Percentiles rank a stretch among this genome's conserved stretches.
Evolutionary conservation across 2,329 filamentous ascomycete genomes (phyloP).

Genomic region (Cordyceps tenuipes): DNA sequence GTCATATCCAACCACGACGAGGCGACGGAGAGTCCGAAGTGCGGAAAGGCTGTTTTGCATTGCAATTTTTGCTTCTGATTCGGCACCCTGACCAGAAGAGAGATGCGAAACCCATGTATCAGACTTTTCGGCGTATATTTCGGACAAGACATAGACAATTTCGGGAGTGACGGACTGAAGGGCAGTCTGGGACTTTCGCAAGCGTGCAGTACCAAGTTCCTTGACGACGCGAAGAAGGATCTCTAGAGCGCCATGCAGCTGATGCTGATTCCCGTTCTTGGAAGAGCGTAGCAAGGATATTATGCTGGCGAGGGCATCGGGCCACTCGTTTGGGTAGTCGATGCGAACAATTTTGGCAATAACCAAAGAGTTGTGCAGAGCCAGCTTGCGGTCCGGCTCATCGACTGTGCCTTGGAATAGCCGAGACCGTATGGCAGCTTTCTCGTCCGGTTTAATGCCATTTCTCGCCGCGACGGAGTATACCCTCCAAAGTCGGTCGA

Average conservation of each 20-base stretch:
- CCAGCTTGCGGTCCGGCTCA: slow-evolving; percentile 67
- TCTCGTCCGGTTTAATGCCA: slow-evolving; percentile 66
- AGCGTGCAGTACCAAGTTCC: slow-evolving; percentile 72
- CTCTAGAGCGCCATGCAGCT: slow-evolving; percentile 64
- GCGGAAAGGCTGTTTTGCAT: slow-evolving; percentile 71
- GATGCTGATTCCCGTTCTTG: slow-evolving; percentile 48
- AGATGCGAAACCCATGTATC: slow-evolving; percentile 59
- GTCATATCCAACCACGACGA: slow-evolving; percentile 76
- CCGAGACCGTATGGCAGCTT: slow-evolving; percentile 63
- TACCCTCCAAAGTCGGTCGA: slow-evolving; percentile 86
- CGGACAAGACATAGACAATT: slow-evolving; percentile 69
- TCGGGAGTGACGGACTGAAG: slow-evolving; percentile 75
- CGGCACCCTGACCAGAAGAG: slow-evolving; percentile 47
- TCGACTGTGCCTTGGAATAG: slow-evolving; percentile 69
- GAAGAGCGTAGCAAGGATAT: slow-evolving; percentile 52
- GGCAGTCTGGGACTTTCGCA: slow-evolving; percentile 65
- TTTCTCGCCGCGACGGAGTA: slow-evolving; percentile 45
- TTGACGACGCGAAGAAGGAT: slow-evolving; percentile 83
- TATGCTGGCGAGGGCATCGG: slow-evolving; percentile 50
- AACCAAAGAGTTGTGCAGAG: slow-evolving; percentile 80
- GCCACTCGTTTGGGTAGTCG: slow-evolving; percentile 86
- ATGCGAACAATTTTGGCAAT: slow-evolving; percentile 81
- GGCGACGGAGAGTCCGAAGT: slow-evolving; percentile 70
- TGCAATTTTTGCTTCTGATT: slow-evolving; percentile 49
- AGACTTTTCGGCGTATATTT: slow-evolving; percentile 70